phyloP scores from a whole-genome alignment of 805 yeast genomes.

The Zygoascus flipseniorum region DNA sequence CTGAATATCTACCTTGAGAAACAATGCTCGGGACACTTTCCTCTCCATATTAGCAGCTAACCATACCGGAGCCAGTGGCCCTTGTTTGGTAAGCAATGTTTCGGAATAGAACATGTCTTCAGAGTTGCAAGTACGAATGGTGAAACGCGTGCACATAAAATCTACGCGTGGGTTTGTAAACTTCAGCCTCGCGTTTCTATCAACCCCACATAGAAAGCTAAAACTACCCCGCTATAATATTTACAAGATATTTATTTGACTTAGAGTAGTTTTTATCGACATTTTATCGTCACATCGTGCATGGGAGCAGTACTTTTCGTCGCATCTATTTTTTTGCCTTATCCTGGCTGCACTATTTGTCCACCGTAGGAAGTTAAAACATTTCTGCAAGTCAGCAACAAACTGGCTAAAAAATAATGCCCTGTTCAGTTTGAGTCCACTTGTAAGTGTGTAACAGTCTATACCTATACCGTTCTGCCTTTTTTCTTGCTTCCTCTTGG shows the following conservation, averaged over 20 bases:
- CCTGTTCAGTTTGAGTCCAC: background rate
- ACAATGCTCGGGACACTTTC: slow-evolving; percentile 62
- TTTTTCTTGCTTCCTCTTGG: background rate
- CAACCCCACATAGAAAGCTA: no score
- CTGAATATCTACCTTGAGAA: slow-evolving; percentile 60
- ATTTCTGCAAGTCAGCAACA: background rate
- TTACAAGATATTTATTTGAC: no score
- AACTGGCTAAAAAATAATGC: background rate
- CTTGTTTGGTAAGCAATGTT: slow-evolving; percentile 52
- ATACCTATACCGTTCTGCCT: background rate
- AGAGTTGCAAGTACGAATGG: no score
- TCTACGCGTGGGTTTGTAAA: no score
- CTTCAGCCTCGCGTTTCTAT: no score
- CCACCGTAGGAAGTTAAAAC: background rate
- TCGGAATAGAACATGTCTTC: slow-evolving; percentile 41
- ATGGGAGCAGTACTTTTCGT: no score
- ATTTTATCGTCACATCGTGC: no score
- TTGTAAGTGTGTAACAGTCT: background rate
- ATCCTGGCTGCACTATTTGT: no score
- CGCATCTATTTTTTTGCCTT: no score
- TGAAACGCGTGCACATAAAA: no score
- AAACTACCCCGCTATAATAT: no score
- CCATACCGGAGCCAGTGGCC: slow-evolving; percentile 89
- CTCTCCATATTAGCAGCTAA: slow-evolving; percentile 83
- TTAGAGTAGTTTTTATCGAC: no score